A percentile compares a stretch with the other conserved stretches of the same genome.
These are phyloP conservation scores for Neonectria magnoliae DNA, from an alignment of 2,329 filamentous ascomycete genomes.

Conservation along the genomic window DNA sequence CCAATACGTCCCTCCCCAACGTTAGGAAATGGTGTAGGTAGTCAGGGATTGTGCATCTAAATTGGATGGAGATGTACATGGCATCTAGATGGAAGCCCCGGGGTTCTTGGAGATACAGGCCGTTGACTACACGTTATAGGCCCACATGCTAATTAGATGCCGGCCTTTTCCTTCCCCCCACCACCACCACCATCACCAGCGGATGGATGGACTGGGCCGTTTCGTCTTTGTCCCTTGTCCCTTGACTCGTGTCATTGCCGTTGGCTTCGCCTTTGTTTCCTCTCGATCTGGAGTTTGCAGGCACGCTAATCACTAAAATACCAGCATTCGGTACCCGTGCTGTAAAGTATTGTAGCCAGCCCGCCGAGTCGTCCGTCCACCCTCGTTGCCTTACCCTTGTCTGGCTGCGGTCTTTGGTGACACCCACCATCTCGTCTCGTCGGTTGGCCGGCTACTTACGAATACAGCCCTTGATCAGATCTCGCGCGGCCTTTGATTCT, in stretches of 20 bases:
- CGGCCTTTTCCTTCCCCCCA: background rate
- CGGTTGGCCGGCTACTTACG: background rate
- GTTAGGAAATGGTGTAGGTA: background rate
- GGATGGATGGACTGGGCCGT: background rate
- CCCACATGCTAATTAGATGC: background rate
- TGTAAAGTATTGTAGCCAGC: background rate
- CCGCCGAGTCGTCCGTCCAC: background rate
- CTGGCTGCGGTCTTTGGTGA: conserved; percentile 21
- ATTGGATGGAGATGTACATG: background rate
- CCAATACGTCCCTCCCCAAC: background rate
- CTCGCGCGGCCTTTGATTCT: conserved; percentile 9
- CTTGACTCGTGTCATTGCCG: background rate
- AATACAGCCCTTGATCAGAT: conserved; percentile 12
- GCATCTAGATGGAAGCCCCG: background rate
- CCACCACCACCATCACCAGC: background rate
- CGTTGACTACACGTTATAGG: background rate
- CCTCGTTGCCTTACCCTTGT: conserved; percentile 18
- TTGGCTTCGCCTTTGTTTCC: background rate
- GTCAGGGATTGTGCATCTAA: background rate
- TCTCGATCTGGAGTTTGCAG: background rate
- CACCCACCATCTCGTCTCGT: conserved; percentile 24
- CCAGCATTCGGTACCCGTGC: background rate
- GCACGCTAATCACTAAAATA: too few species aligned
- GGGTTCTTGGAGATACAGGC: too few species aligned
- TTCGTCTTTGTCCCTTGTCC: background rate